Evolutionary conservation across 1,284 basidiomycete species (phyloP), one percentile per base, ranked within the genome.

Genomic region (Trichosporon sp.): DNA sequence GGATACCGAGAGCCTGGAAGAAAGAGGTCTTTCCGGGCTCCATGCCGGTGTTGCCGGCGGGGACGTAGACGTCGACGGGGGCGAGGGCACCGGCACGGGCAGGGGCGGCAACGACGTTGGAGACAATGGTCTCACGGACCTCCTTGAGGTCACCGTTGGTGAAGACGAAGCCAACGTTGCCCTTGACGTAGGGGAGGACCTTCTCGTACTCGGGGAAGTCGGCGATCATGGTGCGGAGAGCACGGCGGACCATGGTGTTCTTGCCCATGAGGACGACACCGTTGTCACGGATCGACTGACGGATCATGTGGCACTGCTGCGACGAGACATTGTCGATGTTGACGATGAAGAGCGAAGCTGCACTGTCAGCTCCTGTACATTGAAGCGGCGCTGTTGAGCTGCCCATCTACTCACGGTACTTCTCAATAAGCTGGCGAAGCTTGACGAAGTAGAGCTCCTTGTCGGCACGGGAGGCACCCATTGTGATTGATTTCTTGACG

Each of bases 211-310:
- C 90, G 73, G 97, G 96, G 87, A 87, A 89, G 81, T 98, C 96
- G 76, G 87, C 72, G 80, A 98, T 88, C 84, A 98, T 89, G 82
- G 90, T 87, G 78, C 96, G 94, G 76, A 99, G 89, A 71, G 95
- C 96, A 83, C 96, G 94, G 86, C 96, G 93, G 80, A 98, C 95
- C 97, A 99, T 98, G 83, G 97, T 99, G 91, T 99, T 99, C 88
- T 99, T 99, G 83, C 96, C 96, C 97, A 99, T 99, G 79, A 99
- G 86, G 75, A 99, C 95, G 71, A 95, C 87, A 87, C 92, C 97
- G 85, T 93, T 95, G 81, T 94, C 94, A 80, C 97, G 94, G 84
- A 99, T 90, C 66, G 96, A 87, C 77, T 93, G 91, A 87, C 97
- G 95, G 83, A 99, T 98, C 77, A 79, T 74, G 78, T 82, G 80